Percentiles rank a stretch among this genome's conserved stretches.
phyloP scores from a whole-genome alignment of 2,329 filamentous ascomycete genomes.

The Davidsoniella virescens region DNA sequence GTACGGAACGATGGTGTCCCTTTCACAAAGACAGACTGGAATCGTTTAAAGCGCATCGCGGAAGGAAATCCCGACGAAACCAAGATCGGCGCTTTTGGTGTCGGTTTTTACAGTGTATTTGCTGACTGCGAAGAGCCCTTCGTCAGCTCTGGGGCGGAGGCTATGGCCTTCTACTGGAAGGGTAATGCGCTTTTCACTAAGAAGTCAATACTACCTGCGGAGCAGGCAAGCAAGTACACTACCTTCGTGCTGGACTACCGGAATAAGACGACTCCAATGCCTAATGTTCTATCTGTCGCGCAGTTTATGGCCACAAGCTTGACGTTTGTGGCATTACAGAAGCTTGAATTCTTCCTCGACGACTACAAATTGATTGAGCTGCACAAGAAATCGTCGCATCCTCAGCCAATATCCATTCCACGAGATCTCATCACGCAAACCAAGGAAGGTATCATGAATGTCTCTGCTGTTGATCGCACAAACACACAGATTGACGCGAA shows the following conservation, averaged over 20 bases:
- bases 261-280: constrained; percentile 72
- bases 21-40: constrained; percentile 86
- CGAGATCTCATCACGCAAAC: constrained; percentile 67
- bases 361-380: constrained; percentile 67
- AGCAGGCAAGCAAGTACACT: constrained; percentile 53
- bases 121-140: constrained; percentile 97
- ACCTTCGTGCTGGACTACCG: constrained; percentile 92
- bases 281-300: constrained; percentile 68
- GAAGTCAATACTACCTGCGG: constrained; percentile 55
- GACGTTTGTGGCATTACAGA: constrained; percentile 81
- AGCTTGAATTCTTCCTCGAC: constrained; percentile 81
- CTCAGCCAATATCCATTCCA: constrained; percentile 55
- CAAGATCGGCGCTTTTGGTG: constrained; percentile 96
- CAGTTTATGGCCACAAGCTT: constrained; percentile 91
- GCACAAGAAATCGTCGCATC: constrained; percentile 72
- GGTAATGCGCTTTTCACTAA: constrained; percentile 93
- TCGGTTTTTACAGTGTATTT: constrained; percentile 97
- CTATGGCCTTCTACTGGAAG: constrained; percentile 99
- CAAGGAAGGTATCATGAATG: constrained; percentile 75
- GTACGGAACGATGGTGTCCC: constrained; percentile 84
- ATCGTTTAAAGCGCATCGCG: constrained; percentile 85
- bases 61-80: constrained; percentile 98
- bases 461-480: constrained; percentile 64
- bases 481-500: constrained; percentile 83
- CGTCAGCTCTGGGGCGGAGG: constrained; percentile 77